phyloP scores from a whole-genome alignment of 495 filamentous ascomycete genomes.

The Tuber aestivum region DNA sequence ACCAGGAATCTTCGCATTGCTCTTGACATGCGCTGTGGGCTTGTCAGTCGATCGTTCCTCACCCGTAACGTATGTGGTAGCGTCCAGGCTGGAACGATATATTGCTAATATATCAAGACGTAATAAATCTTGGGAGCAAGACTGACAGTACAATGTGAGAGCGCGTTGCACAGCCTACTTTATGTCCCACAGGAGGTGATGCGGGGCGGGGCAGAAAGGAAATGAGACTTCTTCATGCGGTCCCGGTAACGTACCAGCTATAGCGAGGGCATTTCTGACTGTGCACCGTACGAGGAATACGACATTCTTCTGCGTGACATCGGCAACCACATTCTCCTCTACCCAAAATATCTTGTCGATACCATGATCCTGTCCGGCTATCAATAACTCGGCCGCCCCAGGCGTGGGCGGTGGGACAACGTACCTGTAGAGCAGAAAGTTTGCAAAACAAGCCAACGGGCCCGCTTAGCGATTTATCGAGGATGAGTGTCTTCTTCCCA shows the following conservation, averaged over 20 bases:
- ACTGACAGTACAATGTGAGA: conserved; percentile 59
- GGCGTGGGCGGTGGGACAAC: neutral
- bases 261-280: conserved; percentile 67
- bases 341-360: conserved; percentile 94
- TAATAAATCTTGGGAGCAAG: conserved; percentile 60
- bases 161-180: conserved; percentile 60
- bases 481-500: conserved; percentile 96
- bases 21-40: conserved; percentile 77
- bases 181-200: conserved; percentile 47
- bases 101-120: conserved; percentile 17
- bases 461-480: conserved; percentile 83
- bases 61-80: conserved; percentile 35
- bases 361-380: conserved; percentile 68
- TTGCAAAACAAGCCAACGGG: conserved; percentile 87
- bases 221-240: neutral
- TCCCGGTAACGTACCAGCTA: conserved; percentile 68
- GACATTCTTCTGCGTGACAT: conserved; percentile 88
- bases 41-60: conserved; percentile 17
- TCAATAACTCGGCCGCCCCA: conserved; percentile 26
- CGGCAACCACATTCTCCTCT: conserved; percentile 82
- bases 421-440: conserved; percentile 67
- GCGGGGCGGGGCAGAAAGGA: neutral
- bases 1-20: conserved; percentile 64
- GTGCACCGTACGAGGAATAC: conserved; percentile 85
- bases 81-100: conserved; percentile 21